Evolutionary conservation across 345 rosid species (phyloP).

Genomic region (Barbarea vulgaris): DNA sequence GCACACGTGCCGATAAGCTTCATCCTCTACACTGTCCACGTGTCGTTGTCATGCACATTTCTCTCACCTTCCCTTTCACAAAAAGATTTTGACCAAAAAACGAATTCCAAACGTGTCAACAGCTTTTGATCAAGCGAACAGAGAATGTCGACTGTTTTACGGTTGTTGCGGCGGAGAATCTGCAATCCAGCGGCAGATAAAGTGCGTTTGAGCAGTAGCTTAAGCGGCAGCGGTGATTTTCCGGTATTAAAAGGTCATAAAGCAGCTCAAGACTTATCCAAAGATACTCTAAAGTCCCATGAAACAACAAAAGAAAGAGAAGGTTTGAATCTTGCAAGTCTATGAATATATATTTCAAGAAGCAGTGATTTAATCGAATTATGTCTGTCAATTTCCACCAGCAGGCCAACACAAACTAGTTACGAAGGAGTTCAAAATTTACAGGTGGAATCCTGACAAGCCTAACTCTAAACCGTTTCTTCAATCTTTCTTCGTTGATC

Average conservation of each 20-base stretch:
- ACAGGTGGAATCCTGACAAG: constrained; percentile 61
- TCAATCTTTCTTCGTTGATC: constrained; percentile 57
- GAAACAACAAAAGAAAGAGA: constrained; percentile 20
- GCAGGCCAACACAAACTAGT: constrained; percentile 30
- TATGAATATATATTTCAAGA: not conserved
- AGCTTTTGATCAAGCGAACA: not conserved
- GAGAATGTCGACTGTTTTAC: constrained; percentile 23
- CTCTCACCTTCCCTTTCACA: not conserved
- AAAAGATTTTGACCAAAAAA: not conserved
- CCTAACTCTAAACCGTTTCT: constrained; percentile 61
- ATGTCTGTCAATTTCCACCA: not conserved
- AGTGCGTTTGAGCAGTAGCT: constrained; percentile 36
- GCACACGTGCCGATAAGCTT: not conserved
- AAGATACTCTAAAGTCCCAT: constrained; percentile 44
- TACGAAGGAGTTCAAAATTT: constrained; percentile 64
- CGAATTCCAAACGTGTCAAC: not conserved
- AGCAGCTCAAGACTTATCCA: constrained; percentile 51
- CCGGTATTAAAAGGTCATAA: constrained; percentile 53
- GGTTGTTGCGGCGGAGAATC: constrained; percentile 10
- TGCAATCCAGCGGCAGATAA: constrained; percentile 21
- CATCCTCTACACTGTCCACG: not conserved
- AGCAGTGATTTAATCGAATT: not conserved
- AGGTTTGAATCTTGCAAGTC: constrained; percentile 12
- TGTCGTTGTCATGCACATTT: constrained; percentile 4
- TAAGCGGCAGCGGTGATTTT: constrained; percentile 38